These are phyloP conservation scores for Acanthamoeba healyi DNA, from an alignment of 208 protist genomes.

Conservation along the genomic window DNA sequence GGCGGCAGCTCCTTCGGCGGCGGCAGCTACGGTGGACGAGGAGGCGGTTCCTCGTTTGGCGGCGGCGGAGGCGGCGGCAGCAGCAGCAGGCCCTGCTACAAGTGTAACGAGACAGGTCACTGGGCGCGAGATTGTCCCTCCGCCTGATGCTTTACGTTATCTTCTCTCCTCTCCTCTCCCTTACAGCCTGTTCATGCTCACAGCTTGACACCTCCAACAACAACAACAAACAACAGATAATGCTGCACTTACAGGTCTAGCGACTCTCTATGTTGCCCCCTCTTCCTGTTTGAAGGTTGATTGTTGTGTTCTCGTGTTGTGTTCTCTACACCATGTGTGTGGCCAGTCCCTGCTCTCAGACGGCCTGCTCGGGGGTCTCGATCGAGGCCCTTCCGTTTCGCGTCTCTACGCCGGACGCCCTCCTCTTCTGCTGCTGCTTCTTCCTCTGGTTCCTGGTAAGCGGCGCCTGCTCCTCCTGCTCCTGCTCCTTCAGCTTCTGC, in stretches of 20 bases:
- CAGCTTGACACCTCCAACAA: too few species aligned
- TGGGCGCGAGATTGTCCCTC: constrained; percentile 21
- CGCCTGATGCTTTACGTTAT: neutral
- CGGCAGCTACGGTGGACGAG: neutral
- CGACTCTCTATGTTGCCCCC: too few species aligned
- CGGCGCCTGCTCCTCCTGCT: too few species aligned
- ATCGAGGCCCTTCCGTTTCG: too few species aligned
- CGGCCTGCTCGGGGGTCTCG: constrained; percentile 2
- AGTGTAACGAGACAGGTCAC: constrained; percentile 13
- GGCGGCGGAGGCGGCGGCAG: neutral
- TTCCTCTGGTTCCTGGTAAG: too few species aligned
- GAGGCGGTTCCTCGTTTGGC: neutral
- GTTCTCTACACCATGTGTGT: too few species aligned
- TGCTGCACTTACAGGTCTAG: too few species aligned
- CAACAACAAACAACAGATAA: too few species aligned
- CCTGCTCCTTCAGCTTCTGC: neutral
- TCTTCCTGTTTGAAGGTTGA: too few species aligned
- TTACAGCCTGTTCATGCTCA: neutral
- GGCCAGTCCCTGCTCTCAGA: neutral
- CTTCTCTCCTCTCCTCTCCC: neutral
- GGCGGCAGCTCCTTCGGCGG: neutral
- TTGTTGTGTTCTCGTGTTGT: too few species aligned
- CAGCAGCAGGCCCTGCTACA: constrained; percentile 3
- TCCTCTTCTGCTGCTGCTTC: too few species aligned
- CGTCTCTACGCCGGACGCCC: too few species aligned